Evolutionary conservation across 176 grass and related monocot genomes (phyloP), one percentile per base, ranked within the genome.

Genomic region (Typha latifolia): DNA sequence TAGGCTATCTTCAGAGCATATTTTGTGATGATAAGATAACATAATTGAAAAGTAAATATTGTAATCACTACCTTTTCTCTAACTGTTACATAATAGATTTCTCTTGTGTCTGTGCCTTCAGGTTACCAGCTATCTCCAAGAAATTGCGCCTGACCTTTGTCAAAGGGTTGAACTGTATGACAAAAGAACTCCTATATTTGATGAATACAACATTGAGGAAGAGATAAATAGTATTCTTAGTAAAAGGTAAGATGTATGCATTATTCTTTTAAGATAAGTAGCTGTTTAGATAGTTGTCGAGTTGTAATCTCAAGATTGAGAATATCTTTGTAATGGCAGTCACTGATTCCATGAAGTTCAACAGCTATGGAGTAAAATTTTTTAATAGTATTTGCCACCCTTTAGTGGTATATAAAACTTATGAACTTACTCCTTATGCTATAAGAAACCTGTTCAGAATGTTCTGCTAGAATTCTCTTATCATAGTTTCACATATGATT

Each of bases 131-230:
- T 96, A 91, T 82, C 88, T 96, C 24, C 72, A 96, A 74, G 83
- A 91, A 84, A 87, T 91, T 66, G 93, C 87, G 34, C 93, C 93
- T 74, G 93, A 96, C 51, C 83, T 96, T 18, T 91, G 88, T 69
- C 81, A 77, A 51, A 81, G 93, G 71, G 93, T 96, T 62, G 72
- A 91, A 62, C 74, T 96, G 47, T 89, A 91, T 53, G 85, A 82
- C 63, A 91, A 86, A 82, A 86, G 66, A 89, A 86, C 71, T 63
- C 93, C 93, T 14, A 83, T 96, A 77, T 96, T 96, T 79, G 85
- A 96, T 74, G 80, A 86, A 79, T 96, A 86, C 74, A 89, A 86
- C 48, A 84, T 96, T 62, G 93, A 96, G 83, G 90, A 89, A 72
- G 88, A 96, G 52, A 96, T 96, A 67, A 84, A 96, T 61, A 79